Evolutionary conservation across 208 protist species (phyloP).

Genomic region (Tritrichomonas foetus): DNA sequence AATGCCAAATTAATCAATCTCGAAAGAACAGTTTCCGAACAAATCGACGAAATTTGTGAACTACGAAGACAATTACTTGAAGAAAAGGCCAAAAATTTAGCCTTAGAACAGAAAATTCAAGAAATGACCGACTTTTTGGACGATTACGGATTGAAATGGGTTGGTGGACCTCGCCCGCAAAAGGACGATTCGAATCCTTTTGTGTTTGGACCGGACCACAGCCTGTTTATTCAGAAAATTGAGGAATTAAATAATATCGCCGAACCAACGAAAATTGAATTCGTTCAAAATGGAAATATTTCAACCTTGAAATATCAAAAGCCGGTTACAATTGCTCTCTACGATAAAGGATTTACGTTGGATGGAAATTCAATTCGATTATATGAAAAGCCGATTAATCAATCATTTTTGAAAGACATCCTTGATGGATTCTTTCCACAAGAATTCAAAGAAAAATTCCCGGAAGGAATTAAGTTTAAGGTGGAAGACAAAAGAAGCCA

Average conservation of each 20-base stretch:
- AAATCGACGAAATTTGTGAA: neutral
- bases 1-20: neutral
- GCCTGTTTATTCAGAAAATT: neutral
- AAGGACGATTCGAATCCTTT: neutral
- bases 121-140: slow-evolving; percentile 31
- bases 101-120: neutral
- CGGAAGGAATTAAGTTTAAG: neutral
- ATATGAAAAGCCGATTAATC: neutral
- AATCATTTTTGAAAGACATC: neutral
- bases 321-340: neutral
- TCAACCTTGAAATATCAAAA: neutral
- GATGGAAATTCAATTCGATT: neutral
- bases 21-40: neutral
- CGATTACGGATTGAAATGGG: slow-evolving; percentile 26
- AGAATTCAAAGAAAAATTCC: neutral
- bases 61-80: neutral
- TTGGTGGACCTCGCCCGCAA: neutral
- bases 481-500: neutral
- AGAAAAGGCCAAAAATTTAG: neutral
- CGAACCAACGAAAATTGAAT: no score
- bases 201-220: neutral
- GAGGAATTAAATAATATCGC: neutral
- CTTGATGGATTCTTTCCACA: neutral
- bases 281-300: neutral
- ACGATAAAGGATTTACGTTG: neutral